Evolutionary conservation across 2,329 filamentous ascomycete genomes (phyloP).

Genomic region (Didymella keratinophila): DNA sequence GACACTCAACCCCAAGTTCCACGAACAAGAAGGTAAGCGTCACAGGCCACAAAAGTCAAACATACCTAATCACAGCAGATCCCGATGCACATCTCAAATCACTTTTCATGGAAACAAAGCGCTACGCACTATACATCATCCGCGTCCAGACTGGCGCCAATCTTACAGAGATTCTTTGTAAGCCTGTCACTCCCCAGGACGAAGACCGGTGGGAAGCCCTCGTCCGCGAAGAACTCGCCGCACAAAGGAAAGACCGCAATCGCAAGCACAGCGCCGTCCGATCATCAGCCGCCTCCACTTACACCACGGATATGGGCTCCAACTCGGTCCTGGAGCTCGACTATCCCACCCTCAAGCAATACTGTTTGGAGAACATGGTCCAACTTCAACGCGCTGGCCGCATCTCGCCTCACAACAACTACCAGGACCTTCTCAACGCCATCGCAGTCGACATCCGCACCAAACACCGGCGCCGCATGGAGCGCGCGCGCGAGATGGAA

Average conservation of each 20-base stretch:
- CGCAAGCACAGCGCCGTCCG: conserved; percentile 65
- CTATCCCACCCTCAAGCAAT: conserved; percentile 92
- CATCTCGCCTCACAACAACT: conserved; percentile 85
- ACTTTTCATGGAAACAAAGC: conserved; percentile 97
- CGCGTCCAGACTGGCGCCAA: conserved; percentile 91
- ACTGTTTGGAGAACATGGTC: conserved; percentile 92
- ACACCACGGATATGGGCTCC: conserved; percentile 60
- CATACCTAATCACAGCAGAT: conserved; percentile 61
- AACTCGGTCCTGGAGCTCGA: conserved; percentile 81
- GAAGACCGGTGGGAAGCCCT: conserved; percentile 86
- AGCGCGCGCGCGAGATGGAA: conserved; percentile 90
- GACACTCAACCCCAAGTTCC: conserved; percentile 87
- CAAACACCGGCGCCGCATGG: conserved; percentile 91
- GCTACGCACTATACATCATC: conserved; percentile 97
- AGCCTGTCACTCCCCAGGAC: conserved; percentile 85
- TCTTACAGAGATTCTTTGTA: conserved; percentile 93
- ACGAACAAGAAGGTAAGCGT: conserved; percentile 74
- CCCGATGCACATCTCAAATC: conserved; percentile 91
- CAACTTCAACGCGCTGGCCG: conserved; percentile 84
- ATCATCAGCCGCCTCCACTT: conserved; percentile 88
- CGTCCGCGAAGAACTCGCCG: conserved; percentile 78
- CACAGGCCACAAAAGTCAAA: background rate
- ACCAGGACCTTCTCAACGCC: conserved; percentile 97
- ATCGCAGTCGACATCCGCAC: conserved; percentile 97
- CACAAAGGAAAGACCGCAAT: conserved; percentile 53